These are phyloP conservation scores for Ploettnerulaceae sp. DNA, from an alignment of 2,329 filamentous ascomycete genomes.

Conservation along the genomic window DNA sequence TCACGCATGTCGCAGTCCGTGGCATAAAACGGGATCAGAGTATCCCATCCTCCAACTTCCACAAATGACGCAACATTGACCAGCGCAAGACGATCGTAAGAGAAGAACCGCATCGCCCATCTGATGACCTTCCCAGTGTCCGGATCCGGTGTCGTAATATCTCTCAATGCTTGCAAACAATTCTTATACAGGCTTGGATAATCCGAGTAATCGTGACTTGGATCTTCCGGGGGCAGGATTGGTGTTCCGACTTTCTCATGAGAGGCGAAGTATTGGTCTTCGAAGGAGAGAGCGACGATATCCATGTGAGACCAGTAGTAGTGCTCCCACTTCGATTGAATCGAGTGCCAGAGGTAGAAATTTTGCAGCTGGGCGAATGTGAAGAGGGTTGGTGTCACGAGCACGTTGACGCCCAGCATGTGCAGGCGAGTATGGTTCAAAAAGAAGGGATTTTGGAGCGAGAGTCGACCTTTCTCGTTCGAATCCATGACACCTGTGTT, in stretches of 20 bases:
- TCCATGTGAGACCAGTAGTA: constrained; percentile 58
- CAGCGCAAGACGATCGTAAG: constrained; percentile 53
- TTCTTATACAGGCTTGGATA: constrained; percentile 23
- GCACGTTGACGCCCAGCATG: constrained; percentile 47
- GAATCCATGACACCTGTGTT: constrained; percentile 53
- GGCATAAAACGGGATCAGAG: constrained; percentile 52
- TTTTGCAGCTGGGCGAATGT: constrained; percentile 53
- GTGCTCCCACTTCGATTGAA: constrained; percentile 41
- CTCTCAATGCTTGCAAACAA: constrained; percentile 16
- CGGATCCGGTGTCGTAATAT: constrained; percentile 8
- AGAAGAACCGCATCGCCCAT: constrained; percentile 53
- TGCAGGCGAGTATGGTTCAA: constrained; percentile 47
- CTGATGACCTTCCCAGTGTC: constrained; percentile 4
- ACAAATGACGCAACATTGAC: constrained; percentile 50
- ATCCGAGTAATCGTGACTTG: constrained; percentile 15
- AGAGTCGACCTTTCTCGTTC: constrained; percentile 44
- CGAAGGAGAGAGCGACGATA: constrained; percentile 42
- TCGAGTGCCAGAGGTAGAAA: constrained; percentile 44
- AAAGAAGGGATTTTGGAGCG: constrained; percentile 52
- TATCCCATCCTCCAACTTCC: constrained; percentile 48
- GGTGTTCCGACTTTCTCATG: constrained; percentile 11
- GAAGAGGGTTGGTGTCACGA: constrained; percentile 47
- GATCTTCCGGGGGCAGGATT: constrained; percentile 5
- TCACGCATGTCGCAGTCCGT: constrained; percentile 37
- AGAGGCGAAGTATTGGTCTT: constrained; percentile 29